Base-by-base conservation (phyloP, 306 rosid genomes). In the Albizia julibrissin region DNA sequence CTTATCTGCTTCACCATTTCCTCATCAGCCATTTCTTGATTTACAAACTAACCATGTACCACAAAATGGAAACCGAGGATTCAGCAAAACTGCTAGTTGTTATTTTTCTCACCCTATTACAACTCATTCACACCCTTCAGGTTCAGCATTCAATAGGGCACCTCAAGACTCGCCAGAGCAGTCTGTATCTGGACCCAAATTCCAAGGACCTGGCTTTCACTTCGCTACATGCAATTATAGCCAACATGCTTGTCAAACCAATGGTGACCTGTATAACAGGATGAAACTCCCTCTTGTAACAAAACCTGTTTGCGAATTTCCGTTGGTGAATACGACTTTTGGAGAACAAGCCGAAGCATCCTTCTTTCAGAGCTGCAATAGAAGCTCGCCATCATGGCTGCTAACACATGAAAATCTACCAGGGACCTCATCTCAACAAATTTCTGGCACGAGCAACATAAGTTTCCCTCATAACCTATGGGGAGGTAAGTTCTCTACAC, bases 281-380 rank as follows among this genome's bases (percentile, higher is more conserved):
- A 89, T 74, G 81, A 87, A 77, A 78, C 81, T 69, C 39, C 90
- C 90, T 50, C 88, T 61, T 73, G 83, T 80, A 46, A 47, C 86
- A 42, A 87, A 90, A 76, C 82, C 91, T 59, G 83, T 88, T 76
- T 86, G 87, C 4, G 91, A 83, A 62, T 92, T 92, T 80, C 96
- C 98, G 79, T 92, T 92, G 88, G 79, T 91, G 84, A 87, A 86
- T 82, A 90, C 91, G 13, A 86, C 84, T 77, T 80, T 76, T 75
- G 80, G 87, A 80, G 94, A 85, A 47, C 84, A 83, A 66, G 86
- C 85, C 62, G 88, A 84, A 69, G 68, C 90, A 54, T 52, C 92
- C 73, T 87, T 93, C 90, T 84, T 81, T 82, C 86, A 88, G 79
- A 86, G 85, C 79, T 81, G 92, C 66, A 74, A 83, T 34, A 76